Evolutionary conservation across 2,329 filamentous ascomycete genomes (phyloP).

Genomic region (Paraconiothyrium sp.): DNA sequence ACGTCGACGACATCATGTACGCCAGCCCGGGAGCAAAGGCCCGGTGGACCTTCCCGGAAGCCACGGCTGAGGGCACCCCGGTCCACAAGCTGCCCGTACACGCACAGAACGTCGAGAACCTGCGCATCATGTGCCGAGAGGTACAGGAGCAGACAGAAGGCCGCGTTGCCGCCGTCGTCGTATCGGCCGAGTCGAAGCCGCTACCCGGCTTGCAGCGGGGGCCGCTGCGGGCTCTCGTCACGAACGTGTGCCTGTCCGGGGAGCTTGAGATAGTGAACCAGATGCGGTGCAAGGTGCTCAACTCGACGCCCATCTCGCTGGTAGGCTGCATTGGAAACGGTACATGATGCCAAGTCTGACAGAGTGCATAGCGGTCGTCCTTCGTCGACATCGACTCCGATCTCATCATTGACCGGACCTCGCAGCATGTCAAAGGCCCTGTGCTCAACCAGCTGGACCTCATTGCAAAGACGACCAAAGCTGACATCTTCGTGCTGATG

Average conservation of each 20-base stretch:
- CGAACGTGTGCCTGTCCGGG: conserved; percentile 90
- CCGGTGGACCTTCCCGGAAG: conserved; percentile 92
- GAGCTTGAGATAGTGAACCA: conserved; percentile 87
- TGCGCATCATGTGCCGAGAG: conserved; percentile 82
- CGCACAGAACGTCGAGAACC: conserved; percentile 80
- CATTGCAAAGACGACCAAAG: conserved; percentile 87
- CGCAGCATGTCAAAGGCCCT: conserved; percentile 73
- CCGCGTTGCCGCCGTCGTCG: conserved; percentile 82
- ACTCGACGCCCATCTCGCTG: conserved; percentile 90
- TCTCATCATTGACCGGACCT: conserved; percentile 80
- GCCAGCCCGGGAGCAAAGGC: conserved; percentile 87
- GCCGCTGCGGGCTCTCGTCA: conserved; percentile 64
- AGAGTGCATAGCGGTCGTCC: conserved; percentile 76
- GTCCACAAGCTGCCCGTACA: conserved; percentile 94
- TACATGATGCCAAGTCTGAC: conserved; percentile 28
- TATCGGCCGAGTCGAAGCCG: conserved; percentile 78
- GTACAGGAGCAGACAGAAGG: conserved; percentile 72
- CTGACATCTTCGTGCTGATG: conserved; percentile 94
- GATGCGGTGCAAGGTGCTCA: conserved; percentile 88
- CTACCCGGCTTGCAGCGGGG: conserved; percentile 62
- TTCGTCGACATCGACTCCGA: conserved; percentile 93
- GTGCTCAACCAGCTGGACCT: conserved; percentile 88
- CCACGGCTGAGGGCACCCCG: conserved; percentile 82
- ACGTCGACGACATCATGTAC: conserved; percentile 93
- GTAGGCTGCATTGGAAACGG: conserved; percentile 64